Evolutionary conservation across 1,284 basidiomycete genomes (phyloP).

Genomic region (Uromyces viciae-fabae): DNA sequence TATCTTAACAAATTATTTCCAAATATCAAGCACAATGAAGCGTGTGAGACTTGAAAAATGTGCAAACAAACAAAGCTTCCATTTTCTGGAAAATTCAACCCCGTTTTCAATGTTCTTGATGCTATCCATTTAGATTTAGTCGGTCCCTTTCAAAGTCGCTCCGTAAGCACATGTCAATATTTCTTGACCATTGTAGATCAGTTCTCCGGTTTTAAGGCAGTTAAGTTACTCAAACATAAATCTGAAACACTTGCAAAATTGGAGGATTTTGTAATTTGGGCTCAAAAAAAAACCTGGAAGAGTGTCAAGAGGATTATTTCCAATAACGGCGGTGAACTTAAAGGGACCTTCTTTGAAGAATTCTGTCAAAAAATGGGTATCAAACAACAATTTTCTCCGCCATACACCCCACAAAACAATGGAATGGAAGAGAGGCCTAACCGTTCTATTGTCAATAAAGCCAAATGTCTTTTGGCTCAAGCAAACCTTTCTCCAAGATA

Average conservation of each 20-base stretch:
- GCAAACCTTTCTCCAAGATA: not conserved
- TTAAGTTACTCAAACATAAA: constrained; percentile 16
- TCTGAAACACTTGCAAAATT: not conserved
- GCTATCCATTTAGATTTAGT: constrained; percentile 17
- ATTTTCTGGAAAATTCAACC: not conserved
- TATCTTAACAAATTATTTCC: not conserved
- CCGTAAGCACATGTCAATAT: not conserved
- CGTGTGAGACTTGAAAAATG: constrained; percentile 8
- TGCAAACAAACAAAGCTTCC: not conserved
- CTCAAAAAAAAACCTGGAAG: not conserved
- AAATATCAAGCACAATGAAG: no score
- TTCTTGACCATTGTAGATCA: constrained; percentile 19
- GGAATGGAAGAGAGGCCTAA: constrained; percentile 52
- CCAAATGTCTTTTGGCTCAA: constrained; percentile 5
- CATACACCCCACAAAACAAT: constrained; percentile 56
- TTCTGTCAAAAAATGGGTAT: not conserved
- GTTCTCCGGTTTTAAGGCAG: not conserved
- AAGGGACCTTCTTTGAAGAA: not conserved
- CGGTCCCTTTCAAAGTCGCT: not conserved
- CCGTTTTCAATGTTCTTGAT: not conserved
- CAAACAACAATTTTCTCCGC: constrained; percentile 49
- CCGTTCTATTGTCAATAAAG: constrained; percentile 51
- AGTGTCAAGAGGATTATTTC: not conserved
- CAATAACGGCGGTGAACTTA: not conserved
- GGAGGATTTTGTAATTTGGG: not conserved